A percentile compares a stretch with the other conserved stretches of the same genome.
These are phyloP conservation scores for Trichoderma oligosporum DNA, from an alignment of 2,329 filamentous ascomycete species.

Conservation along the genomic window DNA sequence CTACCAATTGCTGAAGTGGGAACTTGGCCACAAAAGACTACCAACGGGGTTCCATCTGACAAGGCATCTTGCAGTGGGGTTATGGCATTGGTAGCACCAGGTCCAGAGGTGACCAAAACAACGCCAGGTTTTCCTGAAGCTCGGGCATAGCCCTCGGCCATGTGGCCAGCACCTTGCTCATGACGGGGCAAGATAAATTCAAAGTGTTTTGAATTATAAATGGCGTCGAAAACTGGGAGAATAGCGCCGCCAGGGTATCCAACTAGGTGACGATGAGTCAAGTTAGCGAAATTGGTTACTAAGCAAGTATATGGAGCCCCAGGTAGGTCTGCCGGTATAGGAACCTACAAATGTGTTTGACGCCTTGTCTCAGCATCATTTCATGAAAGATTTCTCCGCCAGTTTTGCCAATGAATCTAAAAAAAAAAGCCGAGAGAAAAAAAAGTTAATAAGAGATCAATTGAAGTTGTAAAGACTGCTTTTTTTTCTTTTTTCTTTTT, in stretches of 20 bases:
- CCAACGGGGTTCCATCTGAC: conserved; percentile 91
- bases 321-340: conserved; percentile 54
- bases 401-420: conserved; percentile 83
- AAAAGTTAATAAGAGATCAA: neutral
- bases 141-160: conserved; percentile 95
- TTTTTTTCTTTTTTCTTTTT: neutral
- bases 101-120: conserved; percentile 93
- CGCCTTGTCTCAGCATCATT: conserved; percentile 96
- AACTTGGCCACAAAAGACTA: conserved; percentile 95
- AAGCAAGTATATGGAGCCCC: conserved; percentile 93
- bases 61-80: conserved; percentile 96
- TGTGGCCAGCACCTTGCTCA: conserved; percentile 97
- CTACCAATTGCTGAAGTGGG: conserved; percentile 85
- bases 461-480: conserved; percentile 19
- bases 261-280: conserved; percentile 44
- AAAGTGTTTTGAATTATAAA: conserved; percentile 97
- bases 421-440: neutral
- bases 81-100: conserved; percentile 92
- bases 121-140: conserved; percentile 95
- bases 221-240: conserved; percentile 96
- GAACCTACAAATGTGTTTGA: conserved; percentile 77
- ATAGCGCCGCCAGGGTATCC: conserved; percentile 95
- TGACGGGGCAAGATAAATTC: conserved; percentile 87
- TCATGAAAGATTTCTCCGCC: conserved; percentile 96
- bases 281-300: conserved; percentile 76